These are phyloP conservation scores for Taphrina flavorubra DNA, from an alignment of 1,139 yeast species.

Conservation along the genomic window DNA sequence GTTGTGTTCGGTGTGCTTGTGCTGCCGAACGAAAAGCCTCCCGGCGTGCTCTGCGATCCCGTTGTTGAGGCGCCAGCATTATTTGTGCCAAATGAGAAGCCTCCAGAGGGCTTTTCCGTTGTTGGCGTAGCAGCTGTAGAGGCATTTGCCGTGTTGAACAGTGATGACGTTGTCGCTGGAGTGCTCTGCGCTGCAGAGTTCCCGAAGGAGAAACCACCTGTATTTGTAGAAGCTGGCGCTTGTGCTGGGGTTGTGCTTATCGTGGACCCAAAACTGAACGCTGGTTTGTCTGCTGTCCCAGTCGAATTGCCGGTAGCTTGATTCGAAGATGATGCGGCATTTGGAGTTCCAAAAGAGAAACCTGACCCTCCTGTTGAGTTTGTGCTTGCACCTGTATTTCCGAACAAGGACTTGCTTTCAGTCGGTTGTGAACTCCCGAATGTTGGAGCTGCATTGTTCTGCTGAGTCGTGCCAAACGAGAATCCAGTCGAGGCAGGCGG, in stretches of 20 bases:
- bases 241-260: conserved; percentile 39
- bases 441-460: not conserved
- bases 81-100: conserved; percentile 40
- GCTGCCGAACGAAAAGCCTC: conserved; percentile 3
- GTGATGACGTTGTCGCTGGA: conserved; percentile 15
- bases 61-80: conserved; percentile 8
- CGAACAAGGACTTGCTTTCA: conserved; percentile 14
- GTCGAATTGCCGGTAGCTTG: conserved; percentile 9
- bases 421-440: conserved; percentile 17
- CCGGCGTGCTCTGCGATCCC: not conserved
- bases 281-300: conserved; percentile 34
- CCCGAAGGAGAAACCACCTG: conserved; percentile 43
- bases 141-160: conserved; percentile 24
- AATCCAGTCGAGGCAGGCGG: conserved; percentile 42
- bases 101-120: conserved; percentile 37
- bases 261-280: conserved; percentile 41
- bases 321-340: conserved; percentile 34
- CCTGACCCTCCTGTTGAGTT: conserved; percentile 45
- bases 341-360: conserved; percentile 41
- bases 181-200: conserved; percentile 17
- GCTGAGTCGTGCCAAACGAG: conserved; percentile 38
- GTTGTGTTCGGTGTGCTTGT: not conserved
- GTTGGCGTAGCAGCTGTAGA: conserved; percentile 31
- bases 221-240: conserved; percentile 43
- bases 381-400: conserved; percentile 46